Evolutionary conservation across 176 grass and related monocot species (phyloP), one percentile per base, ranked within the genome.

Genomic region (Raddia distichophylla): DNA sequence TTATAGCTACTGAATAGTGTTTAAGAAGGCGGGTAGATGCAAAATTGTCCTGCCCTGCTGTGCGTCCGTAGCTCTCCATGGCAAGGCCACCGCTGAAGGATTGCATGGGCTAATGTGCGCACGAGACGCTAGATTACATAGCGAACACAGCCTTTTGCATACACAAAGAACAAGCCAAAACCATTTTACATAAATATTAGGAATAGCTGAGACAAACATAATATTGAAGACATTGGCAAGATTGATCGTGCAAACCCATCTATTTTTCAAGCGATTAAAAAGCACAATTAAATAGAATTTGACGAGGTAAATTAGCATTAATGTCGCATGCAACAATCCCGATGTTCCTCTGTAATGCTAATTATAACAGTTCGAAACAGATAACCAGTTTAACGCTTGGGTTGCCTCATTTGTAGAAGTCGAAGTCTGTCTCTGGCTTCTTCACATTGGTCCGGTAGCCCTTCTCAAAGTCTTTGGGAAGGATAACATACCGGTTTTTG

Each of bases 381-480:
- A 22, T 32, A 77, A 18, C 18, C 40, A 59, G 33, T 72, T 64
- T 43, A 58, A 86, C 42, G 48, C 11, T 59, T 33, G 11, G 27
- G n/a, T 19, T 54, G 56, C 32, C 77, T 99, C 65, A 99, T 82
- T 95, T 99, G 79, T 99, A 99, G 88, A 99, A 99, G 72, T 99
- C 96, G 45, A 99, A 99, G 19, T 95, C 90, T 1, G 93, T 90
- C 75, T 99, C 96, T 10, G 96, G 90, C 79, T 99, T 99, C 89
- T 99, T 99, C 44, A 99, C 96, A 9, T 99, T 99, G 43, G 93
- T 84, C 44, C 96, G 73, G 84, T 99, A 99, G 40, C 96, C 96
- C 84, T 99, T 99, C 83, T 99, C 96, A 0, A 99, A 95, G 80
- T 99, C 96, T 85, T 99, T 99, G 55, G 91, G 96, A 13, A 99